Evolutionary conservation across 768 basidiomycete species (phyloP).

Genomic region (Steccherinum ochraceum): DNA sequence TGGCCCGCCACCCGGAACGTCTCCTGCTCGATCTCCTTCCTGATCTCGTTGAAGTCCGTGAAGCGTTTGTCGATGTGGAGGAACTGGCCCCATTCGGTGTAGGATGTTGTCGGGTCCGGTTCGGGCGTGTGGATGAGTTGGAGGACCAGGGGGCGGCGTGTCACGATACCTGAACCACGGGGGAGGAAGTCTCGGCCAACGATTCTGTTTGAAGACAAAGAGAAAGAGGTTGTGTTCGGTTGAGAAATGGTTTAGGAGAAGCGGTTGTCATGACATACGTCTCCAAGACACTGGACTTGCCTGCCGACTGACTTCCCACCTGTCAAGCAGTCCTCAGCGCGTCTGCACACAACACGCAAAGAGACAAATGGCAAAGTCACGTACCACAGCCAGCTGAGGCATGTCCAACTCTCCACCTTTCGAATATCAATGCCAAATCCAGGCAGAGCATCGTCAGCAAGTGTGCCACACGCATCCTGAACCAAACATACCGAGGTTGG

Average conservation of each 20-base stretch:
- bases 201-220: slow-evolving; percentile 40
- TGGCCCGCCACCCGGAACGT: slow-evolving; percentile 96
- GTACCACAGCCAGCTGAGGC: slow-evolving; percentile 85
- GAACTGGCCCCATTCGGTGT: slow-evolving; percentile 94
- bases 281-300: slow-evolving; percentile 94
- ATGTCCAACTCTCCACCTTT: slow-evolving; percentile 86
- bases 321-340: slow-evolving; percentile 23
- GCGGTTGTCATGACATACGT: slow-evolving; percentile 65
- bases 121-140: slow-evolving; percentile 91
- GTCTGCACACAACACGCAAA: slow-evolving; percentile 1
- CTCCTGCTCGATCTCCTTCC: slow-evolving; percentile 97
- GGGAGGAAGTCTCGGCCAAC: slow-evolving; percentile 92
- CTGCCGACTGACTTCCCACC: slow-evolving; percentile 96
- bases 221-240: not conserved
- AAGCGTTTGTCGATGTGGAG: slow-evolving; percentile 94
- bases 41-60: slow-evolving; percentile 92
- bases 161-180: slow-evolving; percentile 90
- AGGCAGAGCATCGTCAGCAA: slow-evolving; percentile 9
- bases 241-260: too few species aligned
- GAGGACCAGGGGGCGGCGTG: slow-evolving; percentile 88
- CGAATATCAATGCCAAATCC: not conserved
- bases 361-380: slow-evolving; percentile 34
- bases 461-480: slow-evolving; percentile 7
- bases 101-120: slow-evolving; percentile 39
- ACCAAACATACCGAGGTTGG: slow-evolving; percentile 65